Percentiles rank a stretch among this genome's conserved stretches.
Conservation (phyloP, 164 flowering plant species). For the Annona squamosa region DNA sequence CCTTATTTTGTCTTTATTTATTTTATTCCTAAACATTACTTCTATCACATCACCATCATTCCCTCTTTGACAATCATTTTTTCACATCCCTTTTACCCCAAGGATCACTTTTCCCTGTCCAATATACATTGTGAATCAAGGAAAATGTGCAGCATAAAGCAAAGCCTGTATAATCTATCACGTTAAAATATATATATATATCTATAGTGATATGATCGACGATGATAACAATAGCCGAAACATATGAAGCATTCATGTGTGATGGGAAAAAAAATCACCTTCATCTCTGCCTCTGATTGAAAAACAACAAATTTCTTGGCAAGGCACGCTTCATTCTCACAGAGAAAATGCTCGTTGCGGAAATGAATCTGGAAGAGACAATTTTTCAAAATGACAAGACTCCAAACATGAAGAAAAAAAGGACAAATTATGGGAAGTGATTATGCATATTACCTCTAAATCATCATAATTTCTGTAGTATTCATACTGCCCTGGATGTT, state of each 20-base stretch:
- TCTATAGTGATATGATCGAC: not conserved
- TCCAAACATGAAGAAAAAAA: not conserved
- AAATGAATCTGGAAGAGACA: constrained; percentile 61
- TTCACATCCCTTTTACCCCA: too few relatives aligned
- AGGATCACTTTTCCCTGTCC: too few relatives aligned
- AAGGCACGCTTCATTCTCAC: constrained; percentile 90
- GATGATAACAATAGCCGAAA: not conserved
- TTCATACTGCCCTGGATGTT: constrained; percentile 85
- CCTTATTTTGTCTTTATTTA: too few relatives aligned
- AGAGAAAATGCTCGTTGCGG: constrained; percentile 73
- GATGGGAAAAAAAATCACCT: constrained; percentile 33
- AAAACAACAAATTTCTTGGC: constrained; percentile 83
- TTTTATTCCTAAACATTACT: too few relatives aligned
- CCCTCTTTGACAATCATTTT: too few relatives aligned
- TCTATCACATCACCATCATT: too few relatives aligned
- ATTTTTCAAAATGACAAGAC: not conserved
- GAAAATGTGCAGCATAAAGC: too few relatives aligned
- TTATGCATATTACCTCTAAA: constrained; percentile 52
- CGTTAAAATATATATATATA: too few relatives aligned
- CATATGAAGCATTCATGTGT: not conserved
- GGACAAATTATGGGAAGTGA: not conserved
- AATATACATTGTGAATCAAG: too few relatives aligned
- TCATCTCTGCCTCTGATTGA: constrained; percentile 75
- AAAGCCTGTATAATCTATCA: too few relatives aligned
- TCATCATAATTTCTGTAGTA: constrained; percentile 87